Evolutionary conservation across 352 stramenopile genomes (phyloP).

Genomic region (Globisporangium carolinianum): DNA sequence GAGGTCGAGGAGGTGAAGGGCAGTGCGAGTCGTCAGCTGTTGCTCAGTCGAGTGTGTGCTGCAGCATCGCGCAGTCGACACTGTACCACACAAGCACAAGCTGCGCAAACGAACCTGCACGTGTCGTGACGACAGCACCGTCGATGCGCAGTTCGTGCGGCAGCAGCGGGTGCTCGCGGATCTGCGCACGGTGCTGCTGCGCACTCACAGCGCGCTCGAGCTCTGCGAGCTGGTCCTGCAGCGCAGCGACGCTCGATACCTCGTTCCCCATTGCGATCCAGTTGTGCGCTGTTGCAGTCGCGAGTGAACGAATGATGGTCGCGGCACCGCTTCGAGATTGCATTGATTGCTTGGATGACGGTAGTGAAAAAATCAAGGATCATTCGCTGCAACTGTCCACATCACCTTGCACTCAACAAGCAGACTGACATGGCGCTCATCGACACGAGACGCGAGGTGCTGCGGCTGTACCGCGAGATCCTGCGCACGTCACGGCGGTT

Average conservation of each 20-base stretch:
- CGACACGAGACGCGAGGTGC: slow-evolving; percentile 66
- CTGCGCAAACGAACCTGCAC: not conserved
- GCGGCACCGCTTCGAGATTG: not conserved
- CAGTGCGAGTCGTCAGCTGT: not conserved
- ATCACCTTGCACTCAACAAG: not conserved
- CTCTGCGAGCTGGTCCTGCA: slow-evolving; percentile 37
- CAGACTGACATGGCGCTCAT: slow-evolving; percentile 20
- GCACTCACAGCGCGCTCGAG: slow-evolving; percentile 32
- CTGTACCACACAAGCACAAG: not conserved
- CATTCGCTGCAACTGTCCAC: not conserved
- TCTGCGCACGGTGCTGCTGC: slow-evolving; percentile 13
- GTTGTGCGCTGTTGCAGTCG: no score
- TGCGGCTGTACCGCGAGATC: slow-evolving; percentile 79
- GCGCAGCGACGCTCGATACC: slow-evolving; percentile 14
- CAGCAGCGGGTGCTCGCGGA: slow-evolving; percentile 14
- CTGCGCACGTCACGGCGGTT: slow-evolving; percentile 69
- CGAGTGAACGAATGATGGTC: no score
- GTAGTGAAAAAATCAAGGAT: no score
- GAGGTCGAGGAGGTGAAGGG: no score
- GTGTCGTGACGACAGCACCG: slow-evolving; percentile 14
- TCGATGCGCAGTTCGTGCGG: slow-evolving; percentile 24
- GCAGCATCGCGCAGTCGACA: not conserved
- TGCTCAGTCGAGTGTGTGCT: not conserved
- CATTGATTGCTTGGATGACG: no score
- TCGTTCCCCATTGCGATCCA: slow-evolving; percentile 39